Percentiles rank a stretch among this genome's conserved stretches.
These are phyloP conservation scores for Moniliophthora roreri DNA, from an alignment of 1,284 basidiomycete genomes.

Conservation along the genomic window DNA sequence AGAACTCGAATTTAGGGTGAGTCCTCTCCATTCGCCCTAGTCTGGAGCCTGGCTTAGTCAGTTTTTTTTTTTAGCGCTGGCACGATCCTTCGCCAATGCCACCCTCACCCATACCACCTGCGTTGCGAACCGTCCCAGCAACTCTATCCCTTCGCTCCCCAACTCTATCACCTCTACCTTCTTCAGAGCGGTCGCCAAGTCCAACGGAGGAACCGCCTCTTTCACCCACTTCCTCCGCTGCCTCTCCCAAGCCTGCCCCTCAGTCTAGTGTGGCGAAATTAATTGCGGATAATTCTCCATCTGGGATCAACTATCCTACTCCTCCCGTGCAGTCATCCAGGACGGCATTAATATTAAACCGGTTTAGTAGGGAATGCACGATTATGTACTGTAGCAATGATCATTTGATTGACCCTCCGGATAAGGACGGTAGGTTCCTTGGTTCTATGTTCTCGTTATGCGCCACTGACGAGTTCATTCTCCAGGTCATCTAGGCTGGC, in stretches of 20 bases:
- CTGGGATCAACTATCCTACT: constrained; percentile 41
- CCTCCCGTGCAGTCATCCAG: constrained; percentile 65
- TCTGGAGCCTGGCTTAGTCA: constrained; percentile 2
- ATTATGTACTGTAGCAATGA: constrained; percentile 73
- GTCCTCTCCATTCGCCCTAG: constrained; percentile 18
- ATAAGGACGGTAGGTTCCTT: not conserved
- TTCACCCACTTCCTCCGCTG: constrained; percentile 7
- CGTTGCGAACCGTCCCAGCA: not conserved
- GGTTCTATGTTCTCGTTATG: not conserved
- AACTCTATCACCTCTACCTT: not conserved
- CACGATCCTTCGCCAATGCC: constrained; percentile 68
- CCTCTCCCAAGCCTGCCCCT: not conserved
- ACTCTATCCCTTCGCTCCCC: constrained; percentile 9
- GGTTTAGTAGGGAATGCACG: constrained; percentile 62
- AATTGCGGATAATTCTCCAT: constrained; percentile 10
- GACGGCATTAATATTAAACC: constrained; percentile 72
- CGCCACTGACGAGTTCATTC: too few species aligned
- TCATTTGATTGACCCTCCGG: constrained; percentile 44
- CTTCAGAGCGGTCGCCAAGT: not conserved
- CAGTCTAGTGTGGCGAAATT: not conserved
- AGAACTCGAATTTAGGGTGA: constrained; percentile 69
- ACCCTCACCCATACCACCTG: constrained; percentile 36
- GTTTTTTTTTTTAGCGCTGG: constrained; percentile 52
- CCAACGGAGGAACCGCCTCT: not conserved
- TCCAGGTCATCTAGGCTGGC: not conserved